These are phyloP conservation scores for Penicillium goetzii DNA, from an alignment of 495 filamentous ascomycete species.

Conservation along the genomic window DNA sequence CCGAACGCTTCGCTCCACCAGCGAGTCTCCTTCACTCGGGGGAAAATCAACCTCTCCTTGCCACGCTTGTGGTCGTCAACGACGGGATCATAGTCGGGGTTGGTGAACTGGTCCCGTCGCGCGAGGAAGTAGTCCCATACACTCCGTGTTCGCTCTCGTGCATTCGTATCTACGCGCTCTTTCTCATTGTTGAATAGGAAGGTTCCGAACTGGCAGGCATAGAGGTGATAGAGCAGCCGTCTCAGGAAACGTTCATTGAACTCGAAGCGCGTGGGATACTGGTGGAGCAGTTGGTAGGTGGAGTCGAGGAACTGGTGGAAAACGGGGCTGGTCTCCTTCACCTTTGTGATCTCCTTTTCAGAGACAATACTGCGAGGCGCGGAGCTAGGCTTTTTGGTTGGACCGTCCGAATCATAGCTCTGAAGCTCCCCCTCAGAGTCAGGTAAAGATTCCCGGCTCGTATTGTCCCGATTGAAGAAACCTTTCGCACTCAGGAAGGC, in stretches of 20 bases:
- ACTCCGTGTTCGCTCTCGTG: conserved; percentile 74
- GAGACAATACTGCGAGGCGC: conserved; percentile 40
- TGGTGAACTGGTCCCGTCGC: conserved; percentile 76
- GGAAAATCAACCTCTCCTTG: conserved; percentile 83
- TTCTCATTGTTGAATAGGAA: conserved; percentile 97
- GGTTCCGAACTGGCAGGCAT: conserved; percentile 95
- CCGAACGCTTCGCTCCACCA: conserved; percentile 96
- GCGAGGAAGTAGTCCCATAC: conserved; percentile 97
- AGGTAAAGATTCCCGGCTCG: conserved; percentile 62
- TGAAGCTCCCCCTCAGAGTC: conserved; percentile 67
- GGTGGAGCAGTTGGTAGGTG: conserved; percentile 85
- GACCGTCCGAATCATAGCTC: conserved; percentile 52
- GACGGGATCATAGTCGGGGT: conserved; percentile 72
- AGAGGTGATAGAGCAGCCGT: conserved; percentile 88
- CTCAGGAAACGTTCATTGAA: conserved; percentile 96
- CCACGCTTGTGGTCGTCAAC: conserved; percentile 79
- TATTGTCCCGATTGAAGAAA: conserved; percentile 82
- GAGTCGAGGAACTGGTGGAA: conserved; percentile 99
- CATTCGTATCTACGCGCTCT: conserved; percentile 74
- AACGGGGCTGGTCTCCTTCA: conserved; percentile 90
- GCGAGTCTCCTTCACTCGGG: conserved; percentile 64
- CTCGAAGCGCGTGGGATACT: conserved; percentile 90
- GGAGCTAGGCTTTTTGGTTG: conserved; percentile 47
- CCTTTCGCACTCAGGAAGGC: conserved; percentile 85
- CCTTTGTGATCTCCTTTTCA: conserved; percentile 63